phyloP scores from a whole-genome alignment of 257 asterid species.

The Pogostemon cablin region DNA sequence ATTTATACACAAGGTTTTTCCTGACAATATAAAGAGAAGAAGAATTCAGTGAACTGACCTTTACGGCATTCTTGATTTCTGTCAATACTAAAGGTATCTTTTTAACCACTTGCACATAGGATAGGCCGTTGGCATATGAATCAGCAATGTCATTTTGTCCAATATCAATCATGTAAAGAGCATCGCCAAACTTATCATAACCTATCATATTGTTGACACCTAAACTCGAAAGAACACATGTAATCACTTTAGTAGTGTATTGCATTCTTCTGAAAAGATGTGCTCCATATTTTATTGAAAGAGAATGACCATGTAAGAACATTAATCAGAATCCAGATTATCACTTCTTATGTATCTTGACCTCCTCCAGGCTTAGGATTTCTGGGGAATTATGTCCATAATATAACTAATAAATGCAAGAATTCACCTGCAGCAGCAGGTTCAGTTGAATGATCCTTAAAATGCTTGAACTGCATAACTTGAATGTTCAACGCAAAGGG shows the following conservation, averaged over 20 bases:
- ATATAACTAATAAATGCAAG: not conserved
- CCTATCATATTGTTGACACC: constrained; percentile 52
- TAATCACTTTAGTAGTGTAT: constrained; percentile 5
- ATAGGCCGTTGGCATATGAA: constrained; percentile 65
- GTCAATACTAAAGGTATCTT: constrained; percentile 61
- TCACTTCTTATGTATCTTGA: not conserved
- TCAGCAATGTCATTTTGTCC: constrained; percentile 87
- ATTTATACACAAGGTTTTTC: not conserved
- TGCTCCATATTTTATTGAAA: not conserved
- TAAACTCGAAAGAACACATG: constrained; percentile 29
- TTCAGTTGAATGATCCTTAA: constrained; percentile 67
- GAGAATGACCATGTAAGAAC: constrained; percentile 1
- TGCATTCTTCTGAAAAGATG: not conserved
- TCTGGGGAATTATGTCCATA: constrained; percentile 4
- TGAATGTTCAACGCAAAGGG: constrained; percentile 79
- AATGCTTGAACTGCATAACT: constrained; percentile 75
- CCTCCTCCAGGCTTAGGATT: not conserved
- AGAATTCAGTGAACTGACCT: constrained; percentile 43
- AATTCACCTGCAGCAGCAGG: constrained; percentile 59
- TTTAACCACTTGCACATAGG: constrained; percentile 63
- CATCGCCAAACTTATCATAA: constrained; percentile 56
- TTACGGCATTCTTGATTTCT: constrained; percentile 64
- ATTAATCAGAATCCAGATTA: constrained; percentile 1
- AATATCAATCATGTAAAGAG: constrained; percentile 80
- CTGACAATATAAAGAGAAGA: not conserved